phyloP scores from a whole-genome alignment of 257 asterid genomes.

The Fraxinus excelsior region DNA sequence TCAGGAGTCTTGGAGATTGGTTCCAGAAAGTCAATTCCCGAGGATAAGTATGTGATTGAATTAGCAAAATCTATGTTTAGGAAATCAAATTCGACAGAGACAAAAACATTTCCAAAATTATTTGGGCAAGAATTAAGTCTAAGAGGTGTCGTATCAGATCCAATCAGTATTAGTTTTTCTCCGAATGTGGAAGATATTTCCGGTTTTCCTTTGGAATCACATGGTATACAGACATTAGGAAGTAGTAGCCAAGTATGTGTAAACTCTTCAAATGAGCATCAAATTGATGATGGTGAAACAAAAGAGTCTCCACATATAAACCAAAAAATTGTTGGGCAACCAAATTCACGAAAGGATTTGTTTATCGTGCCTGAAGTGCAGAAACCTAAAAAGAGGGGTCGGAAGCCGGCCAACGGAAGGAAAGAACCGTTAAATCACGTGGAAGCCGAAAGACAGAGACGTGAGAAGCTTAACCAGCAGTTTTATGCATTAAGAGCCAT shows the following conservation, averaged over 20 bases:
- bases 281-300: conserved; percentile 55
- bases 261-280: conserved; percentile 60
- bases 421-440: conserved; percentile 88
- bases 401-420: conserved; percentile 88
- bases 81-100: conserved; percentile 41
- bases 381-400: conserved; percentile 78
- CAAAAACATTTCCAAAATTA: conserved; percentile 54
- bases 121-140: conserved; percentile 81
- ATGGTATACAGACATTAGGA: conserved; percentile 41
- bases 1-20: conserved; percentile 89
- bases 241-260: conserved; percentile 49
- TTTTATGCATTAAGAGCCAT: conserved; percentile 85
- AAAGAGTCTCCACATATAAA: conserved; percentile 41
- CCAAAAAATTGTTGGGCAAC: conserved; percentile 24
- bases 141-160: conserved; percentile 62
- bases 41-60: conserved; percentile 57
- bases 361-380: conserved; percentile 55
- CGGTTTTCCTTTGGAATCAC: conserved; percentile 47
- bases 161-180: conserved; percentile 70
- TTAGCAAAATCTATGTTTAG: conserved; percentile 57
- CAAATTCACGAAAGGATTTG: conserved; percentile 36
- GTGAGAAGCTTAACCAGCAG: conserved; percentile 86
- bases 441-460: conserved; percentile 92
- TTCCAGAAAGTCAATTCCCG: conserved; percentile 57
- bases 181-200: conserved; percentile 67